Evolutionary conservation across 495 filamentous ascomycete species (phyloP), one percentile per base, ranked within the genome.

Genomic region (Hypoxylon fuscum): DNA sequence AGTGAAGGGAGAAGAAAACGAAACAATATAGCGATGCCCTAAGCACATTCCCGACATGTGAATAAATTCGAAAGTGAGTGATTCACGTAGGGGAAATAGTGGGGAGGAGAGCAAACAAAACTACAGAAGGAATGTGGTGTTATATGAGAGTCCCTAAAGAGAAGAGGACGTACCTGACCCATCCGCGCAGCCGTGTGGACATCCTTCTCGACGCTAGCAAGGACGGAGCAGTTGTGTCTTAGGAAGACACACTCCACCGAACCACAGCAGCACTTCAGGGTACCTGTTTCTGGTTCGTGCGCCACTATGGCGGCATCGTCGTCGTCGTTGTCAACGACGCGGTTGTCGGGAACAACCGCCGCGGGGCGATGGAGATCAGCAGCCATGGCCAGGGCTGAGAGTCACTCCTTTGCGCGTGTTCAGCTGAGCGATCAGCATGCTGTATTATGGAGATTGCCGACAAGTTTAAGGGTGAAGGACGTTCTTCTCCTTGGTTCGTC

Each of bases 121-220:
- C n/a, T n/a, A n/a, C n/a, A n/a, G n/a, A n/a, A 46, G 52, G 63
- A 62, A 66, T 51, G 52, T 40, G 51, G 35, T 37, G 21, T 48
- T 55, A 34, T 56, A 59, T 3, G 22, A 52, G 21, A 52, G 23
- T n/a, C n/a, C n/a, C n/a, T n/a, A n/a, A 48, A 11, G 32, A 31
- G 59, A 49, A 29, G 59, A 49, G n/a, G 32, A 81, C 83, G 55
- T 76, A 96, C 94, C 90, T 97, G 90, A 42, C 94, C 94, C 71
- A 97, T 82, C 59, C 87, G 81, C 29, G 92, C 94, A 10, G 94
- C 94, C 21, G 85, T 90, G 55, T 85, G 84, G 11, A 97, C 89
- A 76, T 97, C 90, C 63, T 87, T 87, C 75, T 98, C 93, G 59
- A 97, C 77, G 48, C 87, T 88, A 67, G 88, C 83, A 17, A 97